phyloP scores from a whole-genome alignment of 139 green algal genomes.

The Tetradesmus lagerheimii region DNA sequence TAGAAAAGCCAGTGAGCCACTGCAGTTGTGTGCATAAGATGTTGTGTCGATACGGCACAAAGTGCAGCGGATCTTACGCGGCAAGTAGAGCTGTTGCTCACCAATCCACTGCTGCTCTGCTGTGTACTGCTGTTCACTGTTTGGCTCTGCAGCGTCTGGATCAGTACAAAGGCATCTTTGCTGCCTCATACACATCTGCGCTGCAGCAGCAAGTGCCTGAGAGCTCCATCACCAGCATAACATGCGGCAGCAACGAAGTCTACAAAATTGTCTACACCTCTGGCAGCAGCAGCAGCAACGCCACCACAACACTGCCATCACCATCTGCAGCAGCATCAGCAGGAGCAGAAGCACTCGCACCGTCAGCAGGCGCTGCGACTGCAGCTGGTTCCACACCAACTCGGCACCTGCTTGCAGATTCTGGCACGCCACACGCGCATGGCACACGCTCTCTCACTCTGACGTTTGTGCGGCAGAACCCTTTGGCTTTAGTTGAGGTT shows the following conservation, averaged over 20 bases:
- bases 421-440: too few species aligned
- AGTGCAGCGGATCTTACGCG: too few species aligned
- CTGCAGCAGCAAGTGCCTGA: background rate
- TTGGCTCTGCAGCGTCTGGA: background rate
- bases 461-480: background rate
- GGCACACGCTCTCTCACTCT: background rate
- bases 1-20: too few species aligned
- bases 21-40: too few species aligned
- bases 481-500: background rate
- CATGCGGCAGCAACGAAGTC: background rate
- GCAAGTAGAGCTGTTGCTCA: too few species aligned
- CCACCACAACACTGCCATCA: background rate
- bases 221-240: background rate
- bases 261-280: background rate
- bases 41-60: too few species aligned
- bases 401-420: background rate
- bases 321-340: background rate
- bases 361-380: background rate
- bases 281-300: background rate
- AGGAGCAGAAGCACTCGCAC: background rate
- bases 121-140: background rate
- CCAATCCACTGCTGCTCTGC: background rate
- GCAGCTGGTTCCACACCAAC: background rate
- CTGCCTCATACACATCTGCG: background rate
- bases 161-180: background rate